Evolutionary conservation across 148 eudicot genomes (phyloP), one percentile per base, ranked within the genome.

Genomic region (Hydrangea macrophylla): DNA sequence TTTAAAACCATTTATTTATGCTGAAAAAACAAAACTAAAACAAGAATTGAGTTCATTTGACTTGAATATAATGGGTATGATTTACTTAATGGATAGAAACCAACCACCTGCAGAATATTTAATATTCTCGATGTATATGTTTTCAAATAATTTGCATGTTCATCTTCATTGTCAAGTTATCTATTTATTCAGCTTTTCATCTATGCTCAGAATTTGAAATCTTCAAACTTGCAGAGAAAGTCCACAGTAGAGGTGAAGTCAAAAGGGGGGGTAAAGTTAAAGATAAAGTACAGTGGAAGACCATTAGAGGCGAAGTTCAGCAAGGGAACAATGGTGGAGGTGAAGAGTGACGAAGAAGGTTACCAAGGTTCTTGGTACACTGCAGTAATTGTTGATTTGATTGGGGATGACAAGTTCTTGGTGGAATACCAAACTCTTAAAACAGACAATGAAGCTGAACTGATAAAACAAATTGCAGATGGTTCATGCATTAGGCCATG

Each of bases 331-430:
- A 17, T 61, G 31, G 83, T 79, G 61, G 86, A 82, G 69, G 83
- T 82, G 24, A 82, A 33, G 44, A 76, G 76, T 35, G 59, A 82
- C 44, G 78, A 73, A 36, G 67, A 68, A 66, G 83, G 86, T 60
- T 79, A 70, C 36, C 55, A 26, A 44, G 78, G 83, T 58, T 70
- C 86, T 55, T 76, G 78, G 80, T 82, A 75, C 39, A 32, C 78
- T 48, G 86, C 86, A 32, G 56, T 59, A 22, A 39, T 79, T 48
- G 30, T 82, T 36, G 51, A 58, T 20, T 37, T 61, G 37, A 62
- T 59, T 20, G 58, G 58, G 26, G 60, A 67, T 11, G 58, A 64
- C n/a, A 79, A 20, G 44, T 73, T 50, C 45, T 31, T 76, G 60
- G 66, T 82, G 56, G 78, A 82, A 59, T 79, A 82, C 55, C 18